Conservation (phyloP, 2,329 filamentous ascomycete species). For the Apiospora pterosperma region DNA sequence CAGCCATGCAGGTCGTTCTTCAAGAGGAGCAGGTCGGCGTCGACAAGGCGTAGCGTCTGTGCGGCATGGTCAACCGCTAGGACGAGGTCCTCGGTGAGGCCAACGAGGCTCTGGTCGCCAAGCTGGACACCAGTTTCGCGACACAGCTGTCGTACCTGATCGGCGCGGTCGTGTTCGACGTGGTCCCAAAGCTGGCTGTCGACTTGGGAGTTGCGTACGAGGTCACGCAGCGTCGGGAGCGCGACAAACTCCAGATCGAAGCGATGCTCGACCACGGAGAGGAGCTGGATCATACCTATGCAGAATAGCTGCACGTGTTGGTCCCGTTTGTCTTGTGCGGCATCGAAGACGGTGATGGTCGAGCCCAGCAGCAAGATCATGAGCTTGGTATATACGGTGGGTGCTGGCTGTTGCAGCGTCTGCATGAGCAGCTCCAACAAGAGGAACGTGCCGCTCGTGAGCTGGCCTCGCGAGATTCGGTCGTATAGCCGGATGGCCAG, state of each 20-base stretch:
- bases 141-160: not conserved
- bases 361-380: not conserved
- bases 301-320: not conserved
- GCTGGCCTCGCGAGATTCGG: not conserved
- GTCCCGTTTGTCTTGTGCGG: not conserved
- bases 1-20: not conserved
- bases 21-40: not conserved
- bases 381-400: not conserved
- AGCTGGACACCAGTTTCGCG: not conserved
- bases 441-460: not conserved
- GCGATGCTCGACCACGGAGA: not conserved
- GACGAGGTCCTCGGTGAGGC: not conserved
- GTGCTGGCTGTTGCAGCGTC: not conserved
- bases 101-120: not conserved
- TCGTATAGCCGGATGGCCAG: not conserved
- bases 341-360: not conserved
- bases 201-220: not conserved
- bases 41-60: not conserved
- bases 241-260: not conserved
- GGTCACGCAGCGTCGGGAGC: not conserved
- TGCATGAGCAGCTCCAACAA: not conserved
- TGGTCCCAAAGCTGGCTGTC: not conserved
- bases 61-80: not conserved
- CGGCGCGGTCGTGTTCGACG: not conserved
- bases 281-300: not conserved